Percentiles rank a stretch among this genome's conserved stretches.
These are phyloP conservation scores for Naganishia antarctica DNA, from an alignment of 768 basidiomycete genomes.

Conservation along the genomic window DNA sequence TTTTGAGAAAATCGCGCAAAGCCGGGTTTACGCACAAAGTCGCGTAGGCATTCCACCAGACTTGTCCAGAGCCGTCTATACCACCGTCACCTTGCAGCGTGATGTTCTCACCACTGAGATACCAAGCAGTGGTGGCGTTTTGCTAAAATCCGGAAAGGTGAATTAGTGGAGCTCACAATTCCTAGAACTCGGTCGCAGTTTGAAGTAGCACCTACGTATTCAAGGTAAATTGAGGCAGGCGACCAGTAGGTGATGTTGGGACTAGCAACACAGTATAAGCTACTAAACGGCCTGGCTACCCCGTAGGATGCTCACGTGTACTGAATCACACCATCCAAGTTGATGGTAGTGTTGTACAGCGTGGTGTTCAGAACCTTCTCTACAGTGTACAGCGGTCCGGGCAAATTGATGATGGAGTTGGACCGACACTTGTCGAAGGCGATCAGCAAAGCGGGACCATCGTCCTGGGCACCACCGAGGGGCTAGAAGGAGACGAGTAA, in stretches of 20 bases:
- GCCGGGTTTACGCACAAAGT: neutral
- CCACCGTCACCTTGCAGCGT: slow-evolving; percentile 59
- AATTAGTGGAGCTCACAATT: no score
- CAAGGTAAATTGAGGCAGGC: slow-evolving; percentile 51
- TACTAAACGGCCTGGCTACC: no score
- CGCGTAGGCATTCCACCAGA: slow-evolving; percentile 24
- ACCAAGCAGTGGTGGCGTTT: slow-evolving; percentile 38
- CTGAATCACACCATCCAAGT: slow-evolving; percentile 22
- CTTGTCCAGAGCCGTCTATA: slow-evolving; percentile 62
- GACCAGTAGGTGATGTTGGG: slow-evolving; percentile 54
- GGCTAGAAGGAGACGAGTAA: slow-evolving; percentile 13
- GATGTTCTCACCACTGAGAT: slow-evolving; percentile 32
- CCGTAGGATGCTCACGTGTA: slow-evolving; percentile 16
- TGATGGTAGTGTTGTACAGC: slow-evolving; percentile 22
- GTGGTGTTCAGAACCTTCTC: slow-evolving; percentile 24
- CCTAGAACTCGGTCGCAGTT: neutral
- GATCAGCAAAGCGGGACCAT: slow-evolving; percentile 20
- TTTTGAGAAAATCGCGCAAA: slow-evolving; percentile 9
- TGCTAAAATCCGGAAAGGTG: slow-evolving; percentile 52
- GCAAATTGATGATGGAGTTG: slow-evolving; percentile 23
- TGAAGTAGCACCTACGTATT: slow-evolving; percentile 52
- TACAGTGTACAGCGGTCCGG: slow-evolving; percentile 24
- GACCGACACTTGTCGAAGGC: slow-evolving; percentile 23
- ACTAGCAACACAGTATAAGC: slow-evolving; percentile 15
- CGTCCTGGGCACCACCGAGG: slow-evolving; percentile 25